These are phyloP conservation scores for Pyrus communis DNA, from an alignment of 306 rosid species.

Conservation along the genomic window DNA sequence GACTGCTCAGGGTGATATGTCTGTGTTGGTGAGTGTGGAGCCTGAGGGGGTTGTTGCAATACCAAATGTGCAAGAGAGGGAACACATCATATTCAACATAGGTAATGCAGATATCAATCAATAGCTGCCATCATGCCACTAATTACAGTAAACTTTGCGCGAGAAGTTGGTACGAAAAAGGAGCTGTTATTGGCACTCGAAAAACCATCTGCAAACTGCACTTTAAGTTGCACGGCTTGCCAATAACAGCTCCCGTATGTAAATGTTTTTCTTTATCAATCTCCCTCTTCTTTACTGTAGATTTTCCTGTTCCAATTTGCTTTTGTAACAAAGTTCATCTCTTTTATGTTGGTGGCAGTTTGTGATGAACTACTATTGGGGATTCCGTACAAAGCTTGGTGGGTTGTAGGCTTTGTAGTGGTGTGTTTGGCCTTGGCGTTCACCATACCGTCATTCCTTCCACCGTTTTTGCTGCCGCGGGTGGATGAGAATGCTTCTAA, in stretches of 20 bases:
- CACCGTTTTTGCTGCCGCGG: constrained; percentile 42
- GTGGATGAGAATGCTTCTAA: constrained; percentile 30
- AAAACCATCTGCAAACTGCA: no score
- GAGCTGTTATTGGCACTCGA: no score
- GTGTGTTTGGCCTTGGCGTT: constrained; percentile 59
- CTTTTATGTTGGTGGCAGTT: constrained; percentile 32
- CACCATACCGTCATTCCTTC: constrained; percentile 48
- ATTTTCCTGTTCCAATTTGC: not conserved
- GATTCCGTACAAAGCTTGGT: constrained; percentile 76
- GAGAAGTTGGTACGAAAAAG: not conserved
- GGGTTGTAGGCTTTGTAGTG: constrained; percentile 56
- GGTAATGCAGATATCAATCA: constrained; percentile 34
- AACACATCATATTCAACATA: constrained; percentile 58
- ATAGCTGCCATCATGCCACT: not conserved
- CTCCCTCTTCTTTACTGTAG: no score
- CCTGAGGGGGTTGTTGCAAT: constrained; percentile 86
- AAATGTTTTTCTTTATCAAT: no score
- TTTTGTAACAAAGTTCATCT: not conserved
- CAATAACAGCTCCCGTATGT: no score
- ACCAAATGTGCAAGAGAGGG: constrained; percentile 49
- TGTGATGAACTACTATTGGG: constrained; percentile 76
- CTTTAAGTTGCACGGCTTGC: no score
- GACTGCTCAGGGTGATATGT: constrained; percentile 36
- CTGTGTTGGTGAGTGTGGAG: constrained; percentile 52
- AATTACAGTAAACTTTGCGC: no score